Base-by-base conservation (phyloP, 2,329 filamentous ascomycete species). In the Diaporthe sp. region DNA sequence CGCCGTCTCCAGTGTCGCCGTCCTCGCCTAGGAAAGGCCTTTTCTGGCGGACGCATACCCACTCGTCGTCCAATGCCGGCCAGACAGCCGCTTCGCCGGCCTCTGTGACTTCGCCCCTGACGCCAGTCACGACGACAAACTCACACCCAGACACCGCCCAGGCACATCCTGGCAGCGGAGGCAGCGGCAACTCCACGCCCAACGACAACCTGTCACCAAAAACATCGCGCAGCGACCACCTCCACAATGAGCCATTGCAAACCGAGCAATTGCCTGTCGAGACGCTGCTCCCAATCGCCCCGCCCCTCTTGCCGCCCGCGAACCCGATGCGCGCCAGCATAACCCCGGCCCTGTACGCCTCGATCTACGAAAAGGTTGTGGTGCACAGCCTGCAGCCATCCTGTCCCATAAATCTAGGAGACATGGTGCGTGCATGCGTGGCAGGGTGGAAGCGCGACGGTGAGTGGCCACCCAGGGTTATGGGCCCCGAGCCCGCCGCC, bases 391-490 rank as follows among this genome's bases (percentile, higher is more conserved):
- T 97, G 78, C 94, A 95, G 3, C 96, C 96, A 0, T 93, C 94
- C 1, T 94, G 97, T 22, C 96, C 96, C 4, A 94, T 98, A 81
- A 98, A 98, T 79, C 90, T 98, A 0, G 86, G 89, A 42, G 95
- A 98, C 79, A 92, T 98, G 86, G 91, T 94, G 31, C 90, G 92
- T 13, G 92, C 94, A 17, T 94, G 96, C 78, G 95, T 98, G 0
- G 89, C 93, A 39, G 96, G 96, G 58, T 98, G 96, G 96, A 98
- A 97, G 84, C 90, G 94, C 55, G 95, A 97, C 80, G 96, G 95
- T 22, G 95, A 98, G 83, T 98, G 96, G 96, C 96, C 96, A 6
- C 95, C 94, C 1, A 91, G 90, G 79, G 83, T 88, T 0, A 85
- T 86, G 25, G 80, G 88, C 62, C 79, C 87, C 61, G 86, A 90